Evolutionary conservation across 176 grass and related monocot genomes (phyloP).

Genomic region (Aegilops sharonensis): DNA sequence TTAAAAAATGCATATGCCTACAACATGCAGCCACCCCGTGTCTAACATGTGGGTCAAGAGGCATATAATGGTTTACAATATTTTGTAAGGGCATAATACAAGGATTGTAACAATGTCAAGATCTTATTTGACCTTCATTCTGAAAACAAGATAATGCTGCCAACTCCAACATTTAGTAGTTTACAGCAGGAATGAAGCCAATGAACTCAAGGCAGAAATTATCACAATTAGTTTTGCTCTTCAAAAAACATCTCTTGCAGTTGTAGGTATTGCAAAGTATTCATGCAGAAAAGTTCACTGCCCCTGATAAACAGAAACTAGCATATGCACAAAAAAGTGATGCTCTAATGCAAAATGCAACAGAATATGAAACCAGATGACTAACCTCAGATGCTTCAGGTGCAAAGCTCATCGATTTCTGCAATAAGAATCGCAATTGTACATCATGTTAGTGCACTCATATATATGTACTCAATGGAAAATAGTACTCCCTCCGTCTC

Average conservation of each 20-base stretch:
- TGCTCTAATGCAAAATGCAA: constrained; percentile 2
- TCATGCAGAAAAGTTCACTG: not conserved
- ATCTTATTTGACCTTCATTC: not conserved
- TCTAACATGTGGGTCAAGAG: not conserved
- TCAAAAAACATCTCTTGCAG: constrained; percentile 9
- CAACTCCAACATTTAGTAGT: not conserved
- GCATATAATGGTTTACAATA: not conserved
- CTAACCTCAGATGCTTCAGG: constrained; percentile 66
- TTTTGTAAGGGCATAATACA: not conserved
- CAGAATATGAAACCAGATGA: constrained; percentile 28
- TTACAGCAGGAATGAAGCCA: not conserved
- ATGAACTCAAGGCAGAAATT: constrained; percentile 7
- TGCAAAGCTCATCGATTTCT: constrained; percentile 68
- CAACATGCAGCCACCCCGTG: not conserved
- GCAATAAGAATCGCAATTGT: constrained; percentile 33
- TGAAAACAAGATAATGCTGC: not conserved
- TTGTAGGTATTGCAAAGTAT: not conserved
- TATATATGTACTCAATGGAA: not conserved
- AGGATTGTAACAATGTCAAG: not conserved
- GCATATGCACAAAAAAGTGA: constrained; percentile 10
- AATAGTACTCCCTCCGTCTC: not conserved
- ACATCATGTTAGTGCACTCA: constrained; percentile 16
- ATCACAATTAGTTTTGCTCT: not conserved
- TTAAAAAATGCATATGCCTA: not conserved
- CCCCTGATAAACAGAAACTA: not conserved